Percentiles rank a stretch among this genome's conserved stretches.
These are phyloP conservation scores for Scenedesmus sp. DNA, from an alignment of 163 green algal genomes.

Conservation along the genomic window DNA sequence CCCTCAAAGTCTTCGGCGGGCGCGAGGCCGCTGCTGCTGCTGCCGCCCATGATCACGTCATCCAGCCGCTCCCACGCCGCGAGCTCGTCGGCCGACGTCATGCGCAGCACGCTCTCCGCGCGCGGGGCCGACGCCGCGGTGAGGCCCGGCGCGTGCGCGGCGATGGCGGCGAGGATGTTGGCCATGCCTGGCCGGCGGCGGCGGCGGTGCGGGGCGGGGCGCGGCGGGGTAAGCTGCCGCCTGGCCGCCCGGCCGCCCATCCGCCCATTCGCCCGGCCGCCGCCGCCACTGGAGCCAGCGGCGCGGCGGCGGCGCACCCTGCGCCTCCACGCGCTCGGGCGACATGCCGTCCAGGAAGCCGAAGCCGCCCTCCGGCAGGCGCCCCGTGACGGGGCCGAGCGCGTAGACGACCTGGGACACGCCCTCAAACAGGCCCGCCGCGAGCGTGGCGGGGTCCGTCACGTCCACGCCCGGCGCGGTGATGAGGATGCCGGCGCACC, in stretches of 20 bases:
- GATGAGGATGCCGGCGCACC: conserved; percentile 64
- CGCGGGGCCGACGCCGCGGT: background rate
- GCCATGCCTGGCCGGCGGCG: conserved; percentile 24
- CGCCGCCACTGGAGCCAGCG: too few relatives aligned
- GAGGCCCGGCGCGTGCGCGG: background rate
- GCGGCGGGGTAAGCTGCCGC: background rate
- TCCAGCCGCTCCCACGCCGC: conserved; percentile 78
- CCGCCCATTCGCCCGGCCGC: too few relatives aligned
- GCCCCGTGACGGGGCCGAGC: conserved; percentile 54
- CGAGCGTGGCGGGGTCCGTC: conserved; percentile 67
- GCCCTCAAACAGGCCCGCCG: conserved; percentile 74
- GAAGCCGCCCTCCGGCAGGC: conserved; percentile 55
- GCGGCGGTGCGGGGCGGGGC: too few relatives aligned
- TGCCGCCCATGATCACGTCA: conserved; percentile 88
- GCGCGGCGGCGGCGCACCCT: conserved; percentile 59
- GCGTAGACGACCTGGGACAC: conserved; percentile 72
- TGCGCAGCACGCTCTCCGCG: conserved; percentile 57
- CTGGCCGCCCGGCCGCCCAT: too few relatives aligned
- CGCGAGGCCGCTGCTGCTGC: conserved; percentile 47
- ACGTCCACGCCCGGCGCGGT: conserved; percentile 76
- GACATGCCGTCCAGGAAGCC: conserved; percentile 76
- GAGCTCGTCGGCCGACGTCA: conserved; percentile 68
- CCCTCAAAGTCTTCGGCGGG: conserved; percentile 53
- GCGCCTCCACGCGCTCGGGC: conserved; percentile 76
- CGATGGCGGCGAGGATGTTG: conserved; percentile 61